A percentile compares a stretch with the other conserved stretches of the same genome.
These are phyloP conservation scores for Penicillium thymicola DNA, from an alignment of 2,329 filamentous ascomycete species.

Conservation along the genomic window DNA sequence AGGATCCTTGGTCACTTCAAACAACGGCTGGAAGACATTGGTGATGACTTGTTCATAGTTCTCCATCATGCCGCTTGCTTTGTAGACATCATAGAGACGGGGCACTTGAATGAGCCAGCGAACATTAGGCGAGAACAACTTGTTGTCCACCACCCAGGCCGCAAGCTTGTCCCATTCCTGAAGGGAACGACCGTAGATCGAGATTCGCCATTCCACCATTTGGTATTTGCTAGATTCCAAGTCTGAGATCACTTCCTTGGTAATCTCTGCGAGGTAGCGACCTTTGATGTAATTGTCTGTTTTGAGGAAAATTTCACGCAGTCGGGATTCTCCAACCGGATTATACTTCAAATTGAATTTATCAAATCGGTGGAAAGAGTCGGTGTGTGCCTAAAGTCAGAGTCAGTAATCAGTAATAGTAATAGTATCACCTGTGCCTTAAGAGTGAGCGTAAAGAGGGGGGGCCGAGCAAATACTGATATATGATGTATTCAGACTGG, in stretches of 20 bases:
- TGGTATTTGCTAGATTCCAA: conserved; percentile 98
- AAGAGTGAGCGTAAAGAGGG: background rate
- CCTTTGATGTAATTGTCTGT: conserved; percentile 98
- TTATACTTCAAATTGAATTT: conserved; percentile 99
- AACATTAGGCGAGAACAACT: conserved; percentile 95
- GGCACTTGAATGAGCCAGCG: conserved; percentile 96
- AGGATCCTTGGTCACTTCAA: conserved; percentile 88
- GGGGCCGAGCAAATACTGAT: background rate
- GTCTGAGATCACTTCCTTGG: conserved; percentile 95
- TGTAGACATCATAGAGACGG: conserved; percentile 93
- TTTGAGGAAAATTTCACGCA: conserved; percentile 97
- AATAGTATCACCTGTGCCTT: background rate
- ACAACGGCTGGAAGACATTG: conserved; percentile 91
- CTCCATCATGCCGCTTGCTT: conserved; percentile 78
- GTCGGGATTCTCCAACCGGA: conserved; percentile 87
- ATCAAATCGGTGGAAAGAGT: conserved; percentile 97
- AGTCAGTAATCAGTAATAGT: background rate
- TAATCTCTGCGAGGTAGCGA: conserved; percentile 93
- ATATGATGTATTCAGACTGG: background rate
- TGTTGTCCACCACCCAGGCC: conserved; percentile 96
- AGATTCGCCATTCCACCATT: conserved; percentile 99
- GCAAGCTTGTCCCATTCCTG: conserved; percentile 98
- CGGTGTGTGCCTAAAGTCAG: conserved; percentile 72
- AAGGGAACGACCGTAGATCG: conserved; percentile 86
- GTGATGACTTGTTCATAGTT: conserved; percentile 85